phyloP scores from a whole-genome alignment of 2,329 filamentous ascomycete genomes.

The Pezicula neosporulosa region DNA sequence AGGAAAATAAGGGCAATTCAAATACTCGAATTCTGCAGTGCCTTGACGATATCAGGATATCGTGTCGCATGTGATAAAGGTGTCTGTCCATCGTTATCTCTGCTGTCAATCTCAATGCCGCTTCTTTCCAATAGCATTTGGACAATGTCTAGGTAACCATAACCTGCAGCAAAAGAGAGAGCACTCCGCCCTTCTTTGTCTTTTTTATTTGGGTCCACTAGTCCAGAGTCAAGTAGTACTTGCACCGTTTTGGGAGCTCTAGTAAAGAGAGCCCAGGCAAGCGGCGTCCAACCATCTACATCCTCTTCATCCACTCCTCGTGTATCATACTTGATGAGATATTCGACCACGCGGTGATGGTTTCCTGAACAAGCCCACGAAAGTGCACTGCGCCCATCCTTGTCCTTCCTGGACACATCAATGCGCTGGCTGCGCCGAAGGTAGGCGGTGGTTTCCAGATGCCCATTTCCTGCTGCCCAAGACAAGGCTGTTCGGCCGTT shows the following conservation, averaged over 20 bases:
- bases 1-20: too few relatives aligned
- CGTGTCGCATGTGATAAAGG: constrained; percentile 1
- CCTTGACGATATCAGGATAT: constrained; percentile 7
- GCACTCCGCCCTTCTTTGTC: constrained; percentile 26
- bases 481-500: constrained; percentile 30
- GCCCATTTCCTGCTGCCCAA: constrained; percentile 26
- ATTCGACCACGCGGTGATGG: constrained; percentile 22
- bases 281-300: constrained; percentile 31
- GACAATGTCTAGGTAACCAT: constrained; percentile 27
- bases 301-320: constrained; percentile 29
- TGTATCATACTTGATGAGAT: constrained; percentile 25
- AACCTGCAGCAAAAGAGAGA: constrained; percentile 32
- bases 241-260: constrained; percentile 23
- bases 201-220: constrained; percentile 27
- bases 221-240: constrained; percentile 25
- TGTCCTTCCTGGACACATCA: constrained; percentile 26
- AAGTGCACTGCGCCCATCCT: constrained; percentile 26
- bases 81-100: constrained; percentile 4
- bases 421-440: constrained; percentile 24
- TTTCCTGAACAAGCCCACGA: constrained; percentile 27
- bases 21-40: neutral
- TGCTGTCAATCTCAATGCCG: constrained; percentile 5
- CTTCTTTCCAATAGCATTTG: constrained; percentile 5
- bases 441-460: constrained; percentile 17
- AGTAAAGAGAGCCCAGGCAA: constrained; percentile 31